phyloP scores from a whole-genome alignment of 805 yeast genomes.

The Schizosaccharomyces octosporus region DNA sequence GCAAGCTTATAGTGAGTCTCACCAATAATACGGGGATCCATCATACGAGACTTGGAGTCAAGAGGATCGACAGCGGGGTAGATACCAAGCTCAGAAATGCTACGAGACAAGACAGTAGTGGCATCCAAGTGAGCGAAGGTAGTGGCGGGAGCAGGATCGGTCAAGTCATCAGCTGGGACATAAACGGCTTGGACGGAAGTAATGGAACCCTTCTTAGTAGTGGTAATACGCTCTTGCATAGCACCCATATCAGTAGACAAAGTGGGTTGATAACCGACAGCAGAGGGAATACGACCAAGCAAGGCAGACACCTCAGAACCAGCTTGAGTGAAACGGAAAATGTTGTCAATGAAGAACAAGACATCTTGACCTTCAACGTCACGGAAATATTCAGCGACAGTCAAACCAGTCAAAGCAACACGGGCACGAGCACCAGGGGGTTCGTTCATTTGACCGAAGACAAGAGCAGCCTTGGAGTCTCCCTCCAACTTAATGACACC shows the following conservation, averaged over 20 bases:
- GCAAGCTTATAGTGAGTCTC: constrained; percentile 96
- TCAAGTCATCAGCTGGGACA: constrained; percentile 99
- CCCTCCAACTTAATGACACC: constrained; percentile 99
- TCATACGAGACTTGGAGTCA: constrained; percentile 95
- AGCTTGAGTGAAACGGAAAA: constrained; percentile 99
- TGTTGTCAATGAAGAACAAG: constrained; percentile 95
- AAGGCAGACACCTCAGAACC: constrained; percentile 99
- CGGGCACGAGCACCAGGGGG: constrained; percentile 99
- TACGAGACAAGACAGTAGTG: constrained; percentile 97
- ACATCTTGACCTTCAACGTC: constrained; percentile 99
- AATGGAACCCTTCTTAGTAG: constrained; percentile 98
- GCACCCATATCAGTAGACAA: constrained; percentile 99
- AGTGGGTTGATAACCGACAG: constrained; percentile 99
- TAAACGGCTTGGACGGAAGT: constrained; percentile 99
- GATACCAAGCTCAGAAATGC: constrained; percentile 98
- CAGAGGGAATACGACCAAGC: constrained; percentile 99
- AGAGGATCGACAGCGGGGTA: constrained; percentile 99
- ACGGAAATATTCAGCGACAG: constrained; percentile 99
- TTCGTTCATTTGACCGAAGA: constrained; percentile 99
- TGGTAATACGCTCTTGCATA: constrained; percentile 98
- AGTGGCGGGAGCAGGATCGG: constrained; percentile 99
- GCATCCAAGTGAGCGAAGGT: constrained; percentile 99
- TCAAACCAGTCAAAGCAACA: constrained; percentile 97
- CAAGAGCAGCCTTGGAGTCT: constrained; percentile 97
- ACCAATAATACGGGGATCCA: constrained; percentile 92